Percentiles rank a stretch among this genome's conserved stretches.
Evolutionary conservation across 2,329 filamentous ascomycete genomes (phyloP).

Genomic region (Shiraia sp.): DNA sequence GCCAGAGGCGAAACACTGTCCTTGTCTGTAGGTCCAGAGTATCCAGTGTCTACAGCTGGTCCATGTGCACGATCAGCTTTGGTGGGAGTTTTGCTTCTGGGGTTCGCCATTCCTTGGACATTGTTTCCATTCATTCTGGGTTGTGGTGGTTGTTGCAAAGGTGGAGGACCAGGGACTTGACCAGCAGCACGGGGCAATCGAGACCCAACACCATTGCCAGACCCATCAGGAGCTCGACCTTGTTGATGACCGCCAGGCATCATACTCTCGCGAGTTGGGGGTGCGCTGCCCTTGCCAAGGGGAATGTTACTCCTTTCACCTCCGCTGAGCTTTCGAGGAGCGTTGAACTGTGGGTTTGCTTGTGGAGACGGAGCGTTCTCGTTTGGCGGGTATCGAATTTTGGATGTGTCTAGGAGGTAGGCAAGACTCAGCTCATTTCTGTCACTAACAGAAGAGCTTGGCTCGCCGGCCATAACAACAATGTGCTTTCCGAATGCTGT

Average conservation of each 20-base stretch:
- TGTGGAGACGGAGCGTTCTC: conserved; percentile 55
- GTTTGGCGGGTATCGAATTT: conserved; percentile 88
- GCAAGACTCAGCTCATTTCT: conserved; percentile 83
- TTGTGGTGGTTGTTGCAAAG: conserved; percentile 65
- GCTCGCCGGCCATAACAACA: conserved; percentile 90
- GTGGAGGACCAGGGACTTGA: conserved; percentile 66
- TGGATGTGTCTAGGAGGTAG: conserved; percentile 91
- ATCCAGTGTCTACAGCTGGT: conserved; percentile 48
- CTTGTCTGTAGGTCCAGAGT: conserved; percentile 49
- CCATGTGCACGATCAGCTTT: conserved; percentile 53
- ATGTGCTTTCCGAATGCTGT: conserved; percentile 91
- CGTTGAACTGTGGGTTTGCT: conserved; percentile 15
- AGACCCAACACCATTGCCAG: conserved; percentile 49
- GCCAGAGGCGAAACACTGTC: conserved; percentile 53
- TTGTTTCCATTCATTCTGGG: conserved; percentile 53
- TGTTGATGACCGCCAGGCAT: conserved; percentile 33
- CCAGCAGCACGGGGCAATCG: conserved; percentile 64
- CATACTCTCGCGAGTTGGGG: conserved; percentile 51
- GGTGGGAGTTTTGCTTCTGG: conserved; percentile 56
- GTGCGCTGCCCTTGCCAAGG: conserved; percentile 38
- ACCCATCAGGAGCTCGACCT: conserved; percentile 43
- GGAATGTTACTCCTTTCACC: conserved; percentile 50
- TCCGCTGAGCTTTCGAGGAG: conserved; percentile 52
- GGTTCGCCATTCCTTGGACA: conserved; percentile 12
- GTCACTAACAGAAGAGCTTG: conserved; percentile 81